Conservation (phyloP, 2,329 filamentous ascomycete species). For the Didymella segeticola region DNA sequence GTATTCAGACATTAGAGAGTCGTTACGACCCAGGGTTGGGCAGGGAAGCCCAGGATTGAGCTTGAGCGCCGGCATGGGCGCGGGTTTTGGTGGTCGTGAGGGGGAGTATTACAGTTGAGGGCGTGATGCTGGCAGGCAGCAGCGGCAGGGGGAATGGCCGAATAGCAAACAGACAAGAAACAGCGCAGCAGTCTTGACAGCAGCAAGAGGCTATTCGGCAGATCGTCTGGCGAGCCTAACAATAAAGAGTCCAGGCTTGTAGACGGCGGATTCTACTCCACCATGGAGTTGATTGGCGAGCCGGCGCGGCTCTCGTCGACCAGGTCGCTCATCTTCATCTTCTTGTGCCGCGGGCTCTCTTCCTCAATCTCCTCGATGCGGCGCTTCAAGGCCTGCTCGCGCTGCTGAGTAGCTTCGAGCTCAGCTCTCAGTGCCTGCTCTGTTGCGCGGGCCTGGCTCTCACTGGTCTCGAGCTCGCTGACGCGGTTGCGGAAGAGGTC, state of each 20-base stretch:
- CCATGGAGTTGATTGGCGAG: conserved; percentile 42
- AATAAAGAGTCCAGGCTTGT: conserved; percentile 13
- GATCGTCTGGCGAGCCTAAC: not conserved
- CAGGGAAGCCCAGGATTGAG: too few relatives aligned
- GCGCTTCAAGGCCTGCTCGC: conserved; percentile 82
- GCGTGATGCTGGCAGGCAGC: not conserved
- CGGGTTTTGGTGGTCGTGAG: not conserved
- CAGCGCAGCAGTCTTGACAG: conserved; percentile 6
- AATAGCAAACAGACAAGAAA: conserved; percentile 4
- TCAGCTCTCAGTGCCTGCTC: conserved; percentile 65
- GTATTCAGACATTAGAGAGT: conserved; percentile 48
- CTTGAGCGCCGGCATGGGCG: conserved; percentile 30
- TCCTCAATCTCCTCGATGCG: conserved; percentile 71
- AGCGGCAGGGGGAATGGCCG: conserved; percentile 14
- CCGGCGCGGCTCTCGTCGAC: conserved; percentile 54
- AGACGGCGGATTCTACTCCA: conserved; percentile 28
- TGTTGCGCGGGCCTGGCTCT: conserved; percentile 66
- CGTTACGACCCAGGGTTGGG: conserved; percentile 34
- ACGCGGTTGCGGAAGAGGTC: conserved; percentile 72
- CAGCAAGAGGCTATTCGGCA: conserved; percentile 11
- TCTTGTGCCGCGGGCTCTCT: conserved; percentile 61
- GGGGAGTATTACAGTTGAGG: not conserved
- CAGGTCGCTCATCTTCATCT: conserved; percentile 63
- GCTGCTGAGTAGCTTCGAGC: conserved; percentile 75
- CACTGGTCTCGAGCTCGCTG: conserved; percentile 76